These are phyloP conservation scores for Dryadomyces sulphureus DNA, from an alignment of 2,329 filamentous ascomycete species.

Conservation along the genomic window DNA sequence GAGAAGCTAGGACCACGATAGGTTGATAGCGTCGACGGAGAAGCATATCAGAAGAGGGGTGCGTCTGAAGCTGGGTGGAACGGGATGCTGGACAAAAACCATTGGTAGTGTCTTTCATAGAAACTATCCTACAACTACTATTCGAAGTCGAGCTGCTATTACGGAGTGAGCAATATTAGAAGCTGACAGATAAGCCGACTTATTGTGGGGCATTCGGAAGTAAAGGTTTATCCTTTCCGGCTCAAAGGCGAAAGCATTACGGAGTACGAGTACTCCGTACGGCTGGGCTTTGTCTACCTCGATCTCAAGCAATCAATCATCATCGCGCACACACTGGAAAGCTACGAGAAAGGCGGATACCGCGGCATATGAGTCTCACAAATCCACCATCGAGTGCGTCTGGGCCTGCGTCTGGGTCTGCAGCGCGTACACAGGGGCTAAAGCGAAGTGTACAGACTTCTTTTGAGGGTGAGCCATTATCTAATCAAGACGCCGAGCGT, in stretches of 20 bases:
- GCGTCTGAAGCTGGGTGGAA: background rate
- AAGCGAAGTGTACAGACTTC: slow-evolving; percentile 46
- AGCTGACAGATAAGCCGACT: background rate
- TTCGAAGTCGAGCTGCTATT: background rate
- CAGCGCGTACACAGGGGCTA: slow-evolving; percentile 28
- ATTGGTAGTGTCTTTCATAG: background rate
- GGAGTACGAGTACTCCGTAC: background rate
- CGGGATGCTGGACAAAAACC: too few relatives aligned
- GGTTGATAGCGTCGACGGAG: background rate
- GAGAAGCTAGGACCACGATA: slow-evolving; percentile 79
- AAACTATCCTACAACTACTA: background rate
- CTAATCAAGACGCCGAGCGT: background rate
- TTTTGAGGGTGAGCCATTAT: slow-evolving; percentile 38
- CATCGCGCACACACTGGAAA: too few relatives aligned
- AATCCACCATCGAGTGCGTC: slow-evolving; percentile 37
- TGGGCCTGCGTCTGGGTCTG: slow-evolving; percentile 30
- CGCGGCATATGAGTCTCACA: slow-evolving; percentile 38
- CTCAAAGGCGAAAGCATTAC: background rate
- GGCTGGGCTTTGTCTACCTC: background rate
- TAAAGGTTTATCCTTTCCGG: background rate
- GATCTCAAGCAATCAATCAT: too few relatives aligned
- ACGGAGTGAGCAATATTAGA: too few relatives aligned
- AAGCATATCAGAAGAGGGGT: background rate
- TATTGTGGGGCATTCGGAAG: background rate
- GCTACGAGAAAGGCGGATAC: too few relatives aligned